phyloP scores from a whole-genome alignment of 2,329 filamentous ascomycete genomes.

The Epichloe gansuensis region DNA sequence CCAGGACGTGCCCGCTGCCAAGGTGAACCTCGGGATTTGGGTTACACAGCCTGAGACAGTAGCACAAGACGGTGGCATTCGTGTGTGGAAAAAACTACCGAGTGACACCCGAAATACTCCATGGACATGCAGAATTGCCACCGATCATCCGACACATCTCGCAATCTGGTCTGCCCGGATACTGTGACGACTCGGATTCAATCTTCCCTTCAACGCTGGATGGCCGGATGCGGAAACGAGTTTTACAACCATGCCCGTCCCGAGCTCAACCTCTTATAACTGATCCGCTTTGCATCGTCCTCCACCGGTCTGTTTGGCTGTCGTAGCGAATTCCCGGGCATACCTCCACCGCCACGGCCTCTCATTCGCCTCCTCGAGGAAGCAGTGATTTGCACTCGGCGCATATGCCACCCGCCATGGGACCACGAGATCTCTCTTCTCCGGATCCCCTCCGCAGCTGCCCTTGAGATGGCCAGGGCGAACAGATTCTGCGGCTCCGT shows the following conservation, averaged over 20 bases:
- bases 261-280: slow-evolving; percentile 19
- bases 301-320: slow-evolving; percentile 11
- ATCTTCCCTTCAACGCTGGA: too few species aligned
- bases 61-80: not conserved
- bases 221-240: not conserved
- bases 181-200: too few species aligned
- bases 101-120: not conserved
- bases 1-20: not conserved
- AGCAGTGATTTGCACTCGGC: slow-evolving; percentile 28
- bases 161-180: too few species aligned
- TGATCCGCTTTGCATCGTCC: slow-evolving; percentile 7
- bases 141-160: not conserved
- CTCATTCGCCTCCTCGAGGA: slow-evolving; percentile 26
- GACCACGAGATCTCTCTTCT: slow-evolving; percentile 23
- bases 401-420: slow-evolving; percentile 31
- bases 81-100: not conserved
- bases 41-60: slow-evolving; percentile 4
- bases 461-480: slow-evolving; percentile 46
- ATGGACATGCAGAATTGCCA: not conserved
- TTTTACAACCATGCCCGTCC: slow-evolving; percentile 15
- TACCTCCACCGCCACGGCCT: slow-evolving; percentile 17
- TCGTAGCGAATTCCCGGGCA: slow-evolving; percentile 13
- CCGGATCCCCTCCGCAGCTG: slow-evolving; percentile 26
- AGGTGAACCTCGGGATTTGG: not conserved
- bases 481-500: slow-evolving; percentile 69